Base-by-base conservation (phyloP, 805 yeast species). In the Maudiozyma saulgeensis region DNA sequence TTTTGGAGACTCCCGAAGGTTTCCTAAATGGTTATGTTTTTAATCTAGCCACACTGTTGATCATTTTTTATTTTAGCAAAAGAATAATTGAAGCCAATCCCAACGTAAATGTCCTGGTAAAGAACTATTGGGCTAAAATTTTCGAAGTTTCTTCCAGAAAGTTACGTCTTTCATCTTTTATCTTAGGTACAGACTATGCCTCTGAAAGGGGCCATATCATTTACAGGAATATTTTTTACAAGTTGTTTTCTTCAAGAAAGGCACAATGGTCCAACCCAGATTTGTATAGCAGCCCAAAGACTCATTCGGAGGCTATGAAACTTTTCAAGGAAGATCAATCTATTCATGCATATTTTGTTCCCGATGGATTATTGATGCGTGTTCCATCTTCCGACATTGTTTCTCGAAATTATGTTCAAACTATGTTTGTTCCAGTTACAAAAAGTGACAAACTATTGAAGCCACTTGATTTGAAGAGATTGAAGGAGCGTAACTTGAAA, bases 321-420 rank as follows among this genome's bases (percentile, higher is more conserved):
- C 64, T 71, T 2, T 81, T 82, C 56, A 59, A 63, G 11, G 68
- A 67, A 3, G 65, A 77, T 49, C 67, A 73, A 0, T 54, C 60
- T 1, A 64, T 73, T 0, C 68, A 68, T 37, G 80, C 84, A 0
- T 80, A 78, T 44, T 84, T 84, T 60, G 80, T 87, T 7, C 90
- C 90, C 0, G 84, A 87, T 63, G 99, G 99, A 3, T 70, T 72
- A 44, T 84, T 78, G 58, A 79, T 90, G 34, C 78, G 98, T 49
- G 99, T 89, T 1, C 99, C 99, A 0, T 83, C 80, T 51, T 78
- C 78, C 54, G 97, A 90, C 61, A 82, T 81, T 15, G 81, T 84
- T 19, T 79, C 91, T 0, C 70, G 88, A 50, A 76, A 75, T 44
- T 80, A 74, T 54, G 77, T 82, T 32, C 79, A 78, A 56, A 76